Evolutionary conservation across 306 rosid species (phyloP).

Genomic region (Corylus avellana): DNA sequence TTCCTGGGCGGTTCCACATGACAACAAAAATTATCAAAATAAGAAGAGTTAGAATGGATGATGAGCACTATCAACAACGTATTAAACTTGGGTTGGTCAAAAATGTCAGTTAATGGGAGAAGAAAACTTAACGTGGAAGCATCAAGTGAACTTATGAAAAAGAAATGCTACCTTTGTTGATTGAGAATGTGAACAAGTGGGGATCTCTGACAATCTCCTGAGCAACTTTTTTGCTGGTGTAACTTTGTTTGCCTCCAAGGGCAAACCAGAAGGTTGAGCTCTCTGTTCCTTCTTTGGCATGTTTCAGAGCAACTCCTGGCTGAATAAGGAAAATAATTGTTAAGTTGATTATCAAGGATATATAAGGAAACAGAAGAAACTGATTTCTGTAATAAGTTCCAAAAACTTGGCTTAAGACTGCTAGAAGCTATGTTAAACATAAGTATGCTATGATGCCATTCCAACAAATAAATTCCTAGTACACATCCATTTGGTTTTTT

Average conservation of each 20-base stretch:
- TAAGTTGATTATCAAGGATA: conserved; percentile 22
- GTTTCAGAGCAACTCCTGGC: conserved; percentile 88
- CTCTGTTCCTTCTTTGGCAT: conserved; percentile 98
- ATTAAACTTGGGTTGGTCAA: conserved; percentile 26
- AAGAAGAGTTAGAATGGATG: conserved; percentile 41
- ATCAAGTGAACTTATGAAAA: not conserved
- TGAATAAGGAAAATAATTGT: conserved; percentile 44
- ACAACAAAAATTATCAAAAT: conserved; percentile 36
- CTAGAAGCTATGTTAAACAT: not conserved
- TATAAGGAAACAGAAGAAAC: conserved; percentile 14
- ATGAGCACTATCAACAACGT: conserved; percentile 25
- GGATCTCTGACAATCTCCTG: conserved; percentile 80
- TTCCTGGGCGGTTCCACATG: conserved; percentile 64
- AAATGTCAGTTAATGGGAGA: conserved; percentile 1
- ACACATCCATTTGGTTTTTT: not conserved
- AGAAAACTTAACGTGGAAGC: not conserved
- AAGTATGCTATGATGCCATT: not conserved
- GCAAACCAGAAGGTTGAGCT: conserved; percentile 95
- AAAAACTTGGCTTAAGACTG: not conserved
- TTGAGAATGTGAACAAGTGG: conserved; percentile 78
- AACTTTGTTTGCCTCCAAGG: conserved; percentile 91
- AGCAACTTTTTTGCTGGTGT: conserved; percentile 64
- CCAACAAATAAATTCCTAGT: not conserved
- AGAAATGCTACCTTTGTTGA: conserved; percentile 64
- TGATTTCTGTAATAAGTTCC: not conserved